These are phyloP conservation scores for Babesia divergens DNA, from an alignment of 169 alveolate genomes.

Conservation along the genomic window DNA sequence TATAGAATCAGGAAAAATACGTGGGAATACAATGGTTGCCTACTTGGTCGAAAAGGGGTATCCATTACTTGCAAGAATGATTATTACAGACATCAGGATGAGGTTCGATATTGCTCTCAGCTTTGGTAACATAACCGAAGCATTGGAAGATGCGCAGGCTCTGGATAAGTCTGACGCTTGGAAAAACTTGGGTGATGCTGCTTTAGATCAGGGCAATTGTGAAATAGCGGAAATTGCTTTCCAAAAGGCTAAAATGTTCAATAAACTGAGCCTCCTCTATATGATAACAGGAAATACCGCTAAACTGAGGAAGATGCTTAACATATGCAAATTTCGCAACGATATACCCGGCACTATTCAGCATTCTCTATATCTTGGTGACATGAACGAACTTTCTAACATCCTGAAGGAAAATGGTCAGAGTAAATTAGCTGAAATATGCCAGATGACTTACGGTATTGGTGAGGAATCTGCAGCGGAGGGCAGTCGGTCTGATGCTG, in stretches of 20 bases:
- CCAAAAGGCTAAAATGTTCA: constrained; percentile 80
- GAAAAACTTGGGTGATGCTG: constrained; percentile 68
- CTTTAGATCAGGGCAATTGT: constrained; percentile 78
- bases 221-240: constrained; percentile 86
- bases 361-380: constrained; percentile 41
- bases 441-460: constrained; percentile 27
- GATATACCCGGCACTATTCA: constrained; percentile 40
- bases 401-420: constrained; percentile 35
- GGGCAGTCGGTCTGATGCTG: constrained; percentile 17
- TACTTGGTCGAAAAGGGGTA: constrained; percentile 67
- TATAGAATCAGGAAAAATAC: constrained; percentile 48
- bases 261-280: constrained; percentile 84
- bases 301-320: constrained; percentile 74
- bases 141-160: constrained; percentile 67
- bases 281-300: constrained; percentile 80
- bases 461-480: not conserved
- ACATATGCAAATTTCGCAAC: constrained; percentile 64
- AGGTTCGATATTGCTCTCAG: constrained; percentile 68
- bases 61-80: constrained; percentile 67
- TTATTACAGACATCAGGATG: constrained; percentile 58
- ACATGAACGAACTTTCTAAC: constrained; percentile 44
- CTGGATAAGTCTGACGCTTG: constrained; percentile 68
- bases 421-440: constrained; percentile 32
- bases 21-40: constrained; percentile 63
- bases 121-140: constrained; percentile 63